Evolutionary conservation across 1,284 basidiomycete species (phyloP), one percentile per base, ranked within the genome.

Genomic region (Cystobasidium sp.): DNA sequence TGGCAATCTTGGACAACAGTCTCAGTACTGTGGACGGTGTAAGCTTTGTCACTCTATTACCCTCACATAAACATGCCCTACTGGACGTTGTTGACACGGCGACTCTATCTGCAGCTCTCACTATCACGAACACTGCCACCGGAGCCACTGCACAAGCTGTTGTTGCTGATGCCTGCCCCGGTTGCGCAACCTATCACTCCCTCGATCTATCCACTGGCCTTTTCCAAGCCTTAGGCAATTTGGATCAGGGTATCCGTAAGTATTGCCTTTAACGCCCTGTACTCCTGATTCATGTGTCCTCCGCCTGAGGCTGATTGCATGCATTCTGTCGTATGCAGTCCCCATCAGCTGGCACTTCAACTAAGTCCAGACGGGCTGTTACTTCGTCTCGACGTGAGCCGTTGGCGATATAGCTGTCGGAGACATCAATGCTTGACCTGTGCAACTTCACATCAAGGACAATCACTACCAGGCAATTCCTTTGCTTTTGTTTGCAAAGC

Each of bases 121-220:
- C 82, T 1, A 92, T 89, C 76, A 87, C 84, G 24, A 85, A 94
- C 78, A 89, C 86, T 12, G 77, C 68, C 0, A 75, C 66, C 18
- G 70, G 74, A 24, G 49, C 74, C 62, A 68, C 73, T 9, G 68
- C 75, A 2, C 62, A 61, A 12, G 75, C 74, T 0, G 63, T 56
- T 22, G 76, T 77, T 20, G 74, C 75, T 46, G 93, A 95, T 79
- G 88, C 86, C 31, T 96, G 94, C 86, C 93, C 93, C n/a, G 88
- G 88, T 8, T 97, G 94, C 85, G n/a, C 51, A n/a, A 47, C 62
- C 22, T 68, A 68, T 39, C 46, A 56, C 39, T 63, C 66, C 47
- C 63, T 76, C 80, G 94, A 97, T 81, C 86, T 97, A 75, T 94
- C 92, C 10, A 77, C 81, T 24, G 88, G 80, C 67, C 89, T 91